Conservation (phyloP, 257 asterid genomes). For the Solanum dulcamara region DNA sequence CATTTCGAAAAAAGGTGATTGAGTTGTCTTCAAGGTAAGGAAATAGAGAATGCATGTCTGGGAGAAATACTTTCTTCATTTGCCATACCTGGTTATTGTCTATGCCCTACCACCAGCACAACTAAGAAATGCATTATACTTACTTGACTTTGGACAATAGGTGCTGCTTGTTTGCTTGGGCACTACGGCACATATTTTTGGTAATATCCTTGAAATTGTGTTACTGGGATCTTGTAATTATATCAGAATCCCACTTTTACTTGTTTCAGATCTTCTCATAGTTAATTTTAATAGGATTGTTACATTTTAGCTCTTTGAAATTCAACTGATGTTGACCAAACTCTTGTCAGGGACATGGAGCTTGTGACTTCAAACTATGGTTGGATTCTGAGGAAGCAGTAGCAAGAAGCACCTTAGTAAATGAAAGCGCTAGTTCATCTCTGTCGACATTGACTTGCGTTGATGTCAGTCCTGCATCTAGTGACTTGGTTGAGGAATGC, state of each 20-base stretch:
- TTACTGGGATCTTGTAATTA: not conserved
- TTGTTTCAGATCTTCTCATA: not conserved
- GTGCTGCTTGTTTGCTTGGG: not conserved
- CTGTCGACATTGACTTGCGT: not conserved
- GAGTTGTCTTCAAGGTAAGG: not conserved
- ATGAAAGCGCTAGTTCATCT: not conserved
- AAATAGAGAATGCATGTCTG: not conserved
- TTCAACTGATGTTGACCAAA: not conserved
- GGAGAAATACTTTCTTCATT: not conserved
- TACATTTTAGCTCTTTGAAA: not conserved
- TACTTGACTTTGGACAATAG: not conserved
- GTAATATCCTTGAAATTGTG: not conserved
- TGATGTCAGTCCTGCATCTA: not conserved
- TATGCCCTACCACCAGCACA: not conserved
- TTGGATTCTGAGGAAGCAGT: slow-evolving; percentile 23
- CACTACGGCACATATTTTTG: not conserved
- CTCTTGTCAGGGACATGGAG: slow-evolving; percentile 41
- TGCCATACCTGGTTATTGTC: not conserved
- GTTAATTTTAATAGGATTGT: not conserved
- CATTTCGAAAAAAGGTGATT: not conserved
- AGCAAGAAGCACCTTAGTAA: not conserved
- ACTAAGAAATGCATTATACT: not conserved
- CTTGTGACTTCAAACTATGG: slow-evolving; percentile 39
- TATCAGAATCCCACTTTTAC: not conserved
- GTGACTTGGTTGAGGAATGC: slow-evolving; percentile 5